These are phyloP conservation scores for Asterophora parasitica DNA, from an alignment of 768 basidiomycete species.

Conservation along the genomic window DNA sequence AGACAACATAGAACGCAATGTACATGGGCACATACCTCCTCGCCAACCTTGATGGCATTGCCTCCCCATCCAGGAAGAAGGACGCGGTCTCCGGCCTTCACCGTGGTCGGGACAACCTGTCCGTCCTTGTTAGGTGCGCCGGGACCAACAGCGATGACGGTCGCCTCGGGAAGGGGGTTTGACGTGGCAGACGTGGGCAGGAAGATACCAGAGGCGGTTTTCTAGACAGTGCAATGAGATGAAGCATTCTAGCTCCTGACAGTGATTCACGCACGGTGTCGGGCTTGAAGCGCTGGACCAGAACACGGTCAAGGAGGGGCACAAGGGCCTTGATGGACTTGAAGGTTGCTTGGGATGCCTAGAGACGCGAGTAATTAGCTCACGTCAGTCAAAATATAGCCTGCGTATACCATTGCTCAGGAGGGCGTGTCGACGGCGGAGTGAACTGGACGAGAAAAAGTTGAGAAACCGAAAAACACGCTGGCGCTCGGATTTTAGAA, in stretches of 20 bases:
- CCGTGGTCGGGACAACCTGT: conserved; percentile 61
- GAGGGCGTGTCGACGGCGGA: neutral
- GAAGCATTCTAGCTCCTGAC: neutral
- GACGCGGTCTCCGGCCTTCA: conserved; percentile 89
- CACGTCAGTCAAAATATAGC: neutral
- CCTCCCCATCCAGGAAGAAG: conserved; percentile 97
- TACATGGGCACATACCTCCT: conserved; percentile 64
- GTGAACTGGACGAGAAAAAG: conserved; percentile 7
- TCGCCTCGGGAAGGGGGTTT: conserved; percentile 91
- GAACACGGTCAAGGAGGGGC: conserved; percentile 92
- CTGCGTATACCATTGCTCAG: conserved; percentile 11
- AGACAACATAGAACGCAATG: neutral
- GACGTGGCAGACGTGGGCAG: conserved; percentile 86
- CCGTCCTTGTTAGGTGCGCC: conserved; percentile 92
- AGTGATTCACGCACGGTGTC: conserved; percentile 67
- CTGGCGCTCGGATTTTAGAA: conserved; percentile 9
- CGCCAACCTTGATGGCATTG: conserved; percentile 91
- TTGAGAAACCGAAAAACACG: conserved; percentile 1
- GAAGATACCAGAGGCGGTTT: conserved; percentile 97
- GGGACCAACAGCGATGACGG: conserved; percentile 92
- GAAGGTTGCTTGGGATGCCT: conserved; percentile 91
- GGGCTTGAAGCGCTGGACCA: conserved; percentile 96
- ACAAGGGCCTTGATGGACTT: conserved; percentile 88
- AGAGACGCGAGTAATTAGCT: neutral
- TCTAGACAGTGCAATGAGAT: conserved; percentile 40